These are phyloP conservation scores for Coccomyxa subellipsoidea DNA, from an alignment of 163 green algal species.

Conservation along the genomic window DNA sequence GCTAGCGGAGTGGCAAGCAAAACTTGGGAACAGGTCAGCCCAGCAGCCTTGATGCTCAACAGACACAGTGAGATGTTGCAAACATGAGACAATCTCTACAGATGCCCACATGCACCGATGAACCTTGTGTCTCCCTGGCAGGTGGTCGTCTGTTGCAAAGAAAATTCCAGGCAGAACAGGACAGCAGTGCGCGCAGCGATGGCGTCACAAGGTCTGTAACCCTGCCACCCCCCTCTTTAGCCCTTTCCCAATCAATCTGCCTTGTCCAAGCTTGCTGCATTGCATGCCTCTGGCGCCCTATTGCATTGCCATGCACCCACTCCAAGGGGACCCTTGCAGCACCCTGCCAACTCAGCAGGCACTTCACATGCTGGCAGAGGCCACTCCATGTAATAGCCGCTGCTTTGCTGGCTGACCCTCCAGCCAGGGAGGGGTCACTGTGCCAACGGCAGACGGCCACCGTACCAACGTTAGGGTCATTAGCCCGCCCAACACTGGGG, in stretches of 20 bases:
- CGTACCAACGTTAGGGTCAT: too few relatives aligned
- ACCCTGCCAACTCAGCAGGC: too few relatives aligned
- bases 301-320: too few relatives aligned
- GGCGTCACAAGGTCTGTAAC: constrained; percentile 75
- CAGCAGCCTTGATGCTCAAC: not conserved
- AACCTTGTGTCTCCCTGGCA: not conserved
- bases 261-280: not conserved
- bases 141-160: constrained; percentile 71
- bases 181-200: constrained; percentile 88
- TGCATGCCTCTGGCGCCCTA: too few relatives aligned
- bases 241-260: not conserved
- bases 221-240: not conserved
- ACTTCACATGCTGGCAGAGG: too few relatives aligned
- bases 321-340: too few relatives aligned
- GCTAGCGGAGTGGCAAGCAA: constrained; percentile 63
- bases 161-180: constrained; percentile 78
- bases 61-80: not conserved
- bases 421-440: too few relatives aligned
- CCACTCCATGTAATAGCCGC: too few relatives aligned
- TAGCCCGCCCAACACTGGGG: too few relatives aligned
- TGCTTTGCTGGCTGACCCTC: too few relatives aligned
- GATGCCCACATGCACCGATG: not conserved
- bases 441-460: too few relatives aligned
- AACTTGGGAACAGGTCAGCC: constrained; percentile 63
- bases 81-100: too few relatives aligned